A percentile compares a stretch with the other conserved stretches of the same genome.
phyloP scores from a whole-genome alignment of 1,284 basidiomycete genomes.

The Caloboletus firmus region DNA sequence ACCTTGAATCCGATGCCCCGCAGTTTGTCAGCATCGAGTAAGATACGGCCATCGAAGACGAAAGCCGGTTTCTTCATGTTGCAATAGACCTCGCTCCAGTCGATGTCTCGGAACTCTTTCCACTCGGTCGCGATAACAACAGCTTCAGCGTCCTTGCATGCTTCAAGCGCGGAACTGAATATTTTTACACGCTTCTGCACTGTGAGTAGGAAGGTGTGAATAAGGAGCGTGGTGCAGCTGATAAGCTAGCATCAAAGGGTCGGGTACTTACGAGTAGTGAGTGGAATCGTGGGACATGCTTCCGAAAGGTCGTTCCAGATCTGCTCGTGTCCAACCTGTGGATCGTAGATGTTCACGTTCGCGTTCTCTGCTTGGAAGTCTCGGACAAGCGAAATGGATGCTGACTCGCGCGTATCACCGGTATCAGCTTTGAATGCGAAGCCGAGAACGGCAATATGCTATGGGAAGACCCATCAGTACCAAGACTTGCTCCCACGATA shows the following conservation, averaged over 20 bases:
- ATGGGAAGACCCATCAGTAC: conserved; percentile 13
- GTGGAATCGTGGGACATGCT: conserved; percentile 57
- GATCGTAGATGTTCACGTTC: conserved; percentile 88
- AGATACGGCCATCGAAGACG: conserved; percentile 88
- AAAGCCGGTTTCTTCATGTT: conserved; percentile 96
- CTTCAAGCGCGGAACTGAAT: conserved; percentile 75
- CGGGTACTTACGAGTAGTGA: conserved; percentile 56
- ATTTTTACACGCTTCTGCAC: conserved; percentile 90
- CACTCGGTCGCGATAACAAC: conserved; percentile 93
- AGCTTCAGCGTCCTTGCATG: conserved; percentile 88
- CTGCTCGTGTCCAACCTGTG: conserved; percentile 73
- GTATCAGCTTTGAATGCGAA: conserved; percentile 98
- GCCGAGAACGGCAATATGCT: conserved; percentile 95
- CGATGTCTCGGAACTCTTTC: conserved; percentile 92
- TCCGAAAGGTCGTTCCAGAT: conserved; percentile 77
- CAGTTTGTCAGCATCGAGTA: conserved; percentile 81
- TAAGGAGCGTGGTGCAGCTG: neutral
- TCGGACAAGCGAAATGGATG: conserved; percentile 92
- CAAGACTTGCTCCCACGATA: neutral
- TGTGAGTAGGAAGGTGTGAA: conserved; percentile 30
- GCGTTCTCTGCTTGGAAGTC: conserved; percentile 94
- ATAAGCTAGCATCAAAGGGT: neutral
- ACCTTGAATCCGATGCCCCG: conserved; percentile 93
- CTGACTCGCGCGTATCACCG: conserved; percentile 95
- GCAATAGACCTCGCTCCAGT: conserved; percentile 86